Conservation (phyloP, 2,329 filamentous ascomycete genomes). For the Aureobasidium namibiae region DNA sequence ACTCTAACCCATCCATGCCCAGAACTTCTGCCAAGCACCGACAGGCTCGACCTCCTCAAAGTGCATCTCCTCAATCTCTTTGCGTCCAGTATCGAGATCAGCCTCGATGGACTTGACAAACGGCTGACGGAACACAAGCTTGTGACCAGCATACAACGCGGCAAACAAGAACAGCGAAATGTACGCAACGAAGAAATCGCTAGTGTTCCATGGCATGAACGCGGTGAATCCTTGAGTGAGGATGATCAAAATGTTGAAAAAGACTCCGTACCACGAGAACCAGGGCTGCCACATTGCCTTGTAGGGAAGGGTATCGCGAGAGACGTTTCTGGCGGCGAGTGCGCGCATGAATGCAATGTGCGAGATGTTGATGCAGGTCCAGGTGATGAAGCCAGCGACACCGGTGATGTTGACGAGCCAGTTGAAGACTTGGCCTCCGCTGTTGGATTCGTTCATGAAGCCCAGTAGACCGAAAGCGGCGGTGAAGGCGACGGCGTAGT, state of each 20-base stretch:
- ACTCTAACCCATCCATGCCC: conserved; percentile 16
- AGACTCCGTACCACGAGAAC: conserved; percentile 55
- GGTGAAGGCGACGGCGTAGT: conserved; percentile 36
- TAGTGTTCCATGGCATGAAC: conserved; percentile 53
- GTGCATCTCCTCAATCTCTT: conserved; percentile 28
- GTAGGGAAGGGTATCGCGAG: conserved; percentile 61
- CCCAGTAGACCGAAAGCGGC: conserved; percentile 56
- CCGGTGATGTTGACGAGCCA: conserved; percentile 60
- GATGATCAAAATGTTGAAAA: conserved; percentile 39
- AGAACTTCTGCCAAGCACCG: conserved; percentile 26
- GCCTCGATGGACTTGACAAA: conserved; percentile 35
- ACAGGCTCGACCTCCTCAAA: conserved; percentile 26
- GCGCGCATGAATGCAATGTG: conserved; percentile 63
- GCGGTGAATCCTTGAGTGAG: conserved; percentile 41
- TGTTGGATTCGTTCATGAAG: conserved; percentile 63
- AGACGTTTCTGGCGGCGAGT: conserved; percentile 58
- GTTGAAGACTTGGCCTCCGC: conserved; percentile 57
- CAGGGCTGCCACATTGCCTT: conserved; percentile 63
- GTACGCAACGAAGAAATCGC: conserved; percentile 66
- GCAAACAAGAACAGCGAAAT: conserved; percentile 60
- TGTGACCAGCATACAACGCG: conserved; percentile 61
- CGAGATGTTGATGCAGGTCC: conserved; percentile 64
- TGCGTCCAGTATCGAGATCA: conserved; percentile 35
- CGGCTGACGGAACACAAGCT: conserved; percentile 46
- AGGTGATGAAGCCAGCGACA: conserved; percentile 53